A percentile compares a stretch with the other conserved stretches of the same genome.
Evolutionary conservation across 441 rosid species (phyloP).

Genomic region (Viola pubescens): DNA sequence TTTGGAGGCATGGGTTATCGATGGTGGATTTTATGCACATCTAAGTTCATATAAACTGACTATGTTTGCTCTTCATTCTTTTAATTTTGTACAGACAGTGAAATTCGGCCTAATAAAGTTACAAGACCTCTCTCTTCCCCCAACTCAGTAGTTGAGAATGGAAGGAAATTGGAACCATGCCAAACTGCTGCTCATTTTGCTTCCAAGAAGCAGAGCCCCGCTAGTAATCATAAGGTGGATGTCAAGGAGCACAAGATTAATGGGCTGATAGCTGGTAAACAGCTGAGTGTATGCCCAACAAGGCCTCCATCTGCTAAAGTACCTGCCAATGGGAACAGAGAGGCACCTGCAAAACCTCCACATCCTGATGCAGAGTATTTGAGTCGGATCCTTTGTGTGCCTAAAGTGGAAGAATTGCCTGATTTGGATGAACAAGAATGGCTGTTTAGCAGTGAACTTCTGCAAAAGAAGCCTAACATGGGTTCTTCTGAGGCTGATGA

Average conservation of each 20-base stretch:
- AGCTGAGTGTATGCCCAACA: constrained; percentile 15
- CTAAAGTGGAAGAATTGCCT: constrained; percentile 29
- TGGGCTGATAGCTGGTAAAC: constrained; percentile 30
- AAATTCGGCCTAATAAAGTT: constrained; percentile 36
- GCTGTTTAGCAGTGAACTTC: constrained; percentile 28
- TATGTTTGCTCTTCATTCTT: constrained; percentile 14
- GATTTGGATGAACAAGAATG: constrained; percentile 41
- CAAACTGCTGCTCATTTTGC: constrained; percentile 24
- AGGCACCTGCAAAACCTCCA: constrained; percentile 31
- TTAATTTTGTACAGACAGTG: constrained; percentile 44
- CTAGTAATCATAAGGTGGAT: constrained; percentile 24
- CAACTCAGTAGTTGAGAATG: constrained; percentile 34
- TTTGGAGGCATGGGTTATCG: too few species aligned
- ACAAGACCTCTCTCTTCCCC: constrained; percentile 27
- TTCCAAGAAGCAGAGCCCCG: constrained; percentile 27
- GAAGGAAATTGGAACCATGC: constrained; percentile 33
- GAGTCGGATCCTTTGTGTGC: constrained; percentile 37
- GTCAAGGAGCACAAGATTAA: constrained; percentile 37
- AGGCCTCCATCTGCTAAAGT: constrained; percentile 16
- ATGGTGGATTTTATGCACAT: too few species aligned
- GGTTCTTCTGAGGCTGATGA: constrained; percentile 24
- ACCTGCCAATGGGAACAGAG: constrained; percentile 23
- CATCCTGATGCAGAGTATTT: constrained; percentile 49
- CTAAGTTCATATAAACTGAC: too few species aligned
- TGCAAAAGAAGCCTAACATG: constrained; percentile 28